A percentile compares a stretch with the other conserved stretches of the same genome.
Conservation (phyloP, 2,329 filamentous ascomycete species). For the Ascochyta clinopodiicola region DNA sequence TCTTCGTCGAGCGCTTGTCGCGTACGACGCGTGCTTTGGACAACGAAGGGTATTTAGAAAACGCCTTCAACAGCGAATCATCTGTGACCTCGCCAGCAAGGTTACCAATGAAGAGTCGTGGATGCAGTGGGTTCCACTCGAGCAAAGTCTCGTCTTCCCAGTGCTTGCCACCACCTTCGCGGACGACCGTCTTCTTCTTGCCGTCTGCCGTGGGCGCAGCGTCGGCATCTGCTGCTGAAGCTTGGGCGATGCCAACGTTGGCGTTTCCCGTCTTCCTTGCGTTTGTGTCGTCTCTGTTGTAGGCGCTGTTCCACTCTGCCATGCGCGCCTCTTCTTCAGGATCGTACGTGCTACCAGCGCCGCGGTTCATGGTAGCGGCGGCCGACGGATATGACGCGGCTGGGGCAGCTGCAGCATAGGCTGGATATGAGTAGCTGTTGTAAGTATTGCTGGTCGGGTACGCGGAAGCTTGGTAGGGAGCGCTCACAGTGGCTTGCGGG, state of each 20-base stretch:
- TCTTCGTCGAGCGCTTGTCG: constrained; percentile 95
- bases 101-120: constrained; percentile 95
- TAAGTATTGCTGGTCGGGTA: constrained; percentile 57
- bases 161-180: constrained; percentile 86
- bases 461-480: constrained; percentile 47
- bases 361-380: constrained; percentile 37
- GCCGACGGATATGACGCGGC: constrained; percentile 29
- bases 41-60: constrained; percentile 83
- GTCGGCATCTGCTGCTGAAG: constrained; percentile 52
- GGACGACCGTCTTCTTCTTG: constrained; percentile 84
- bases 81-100: constrained; percentile 97
- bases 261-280: constrained; percentile 55
- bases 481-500: constrained; percentile 52
- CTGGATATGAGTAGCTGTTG: constrained; percentile 74
- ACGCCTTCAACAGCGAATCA: constrained; percentile 92
- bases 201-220: constrained; percentile 59
- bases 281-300: constrained; percentile 67
- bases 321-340: constrained; percentile 90
- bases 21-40: constrained; percentile 92
- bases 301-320: constrained; percentile 93
- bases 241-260: constrained; percentile 42
- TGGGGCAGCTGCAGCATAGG: constrained; percentile 58
- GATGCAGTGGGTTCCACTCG: constrained; percentile 95
- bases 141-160: constrained; percentile 90
- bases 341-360: constrained; percentile 58